Conservation (phyloP, 1,284 basidiomycete species). For the Athelia psychrophila region DNA sequence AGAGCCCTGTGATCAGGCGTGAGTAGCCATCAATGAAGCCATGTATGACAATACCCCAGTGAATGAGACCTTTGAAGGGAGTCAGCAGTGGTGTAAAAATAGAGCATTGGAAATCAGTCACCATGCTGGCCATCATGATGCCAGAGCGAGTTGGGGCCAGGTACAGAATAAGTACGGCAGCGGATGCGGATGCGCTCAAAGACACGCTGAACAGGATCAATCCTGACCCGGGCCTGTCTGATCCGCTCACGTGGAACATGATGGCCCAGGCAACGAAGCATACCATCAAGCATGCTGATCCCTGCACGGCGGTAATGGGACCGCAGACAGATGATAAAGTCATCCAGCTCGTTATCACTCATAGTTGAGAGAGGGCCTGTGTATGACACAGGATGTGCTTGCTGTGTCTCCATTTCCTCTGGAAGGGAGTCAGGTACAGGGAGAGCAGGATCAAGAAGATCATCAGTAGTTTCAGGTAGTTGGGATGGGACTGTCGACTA, state of each 20-base stretch:
- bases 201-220: slow-evolving; percentile 6
- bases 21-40: slow-evolving; percentile 35
- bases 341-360: slow-evolving; percentile 20
- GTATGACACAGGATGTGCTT: slow-evolving; percentile 13
- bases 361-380: slow-evolving; percentile 16
- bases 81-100: not conserved
- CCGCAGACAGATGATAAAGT: slow-evolving; percentile 5
- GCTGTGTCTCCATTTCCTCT: slow-evolving; percentile 8
- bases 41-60: slow-evolving; percentile 35
- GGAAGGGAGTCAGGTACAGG: slow-evolving; percentile 22
- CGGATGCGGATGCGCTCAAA: slow-evolving; percentile 8
- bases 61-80: slow-evolving; percentile 13
- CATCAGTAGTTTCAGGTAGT: slow-evolving; percentile 7
- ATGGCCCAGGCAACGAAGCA: slow-evolving; percentile 16
- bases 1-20: slow-evolving; percentile 26
- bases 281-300: slow-evolving; percentile 21
- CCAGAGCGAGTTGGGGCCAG: slow-evolving; percentile 29
- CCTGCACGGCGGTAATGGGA: slow-evolving; percentile 14
- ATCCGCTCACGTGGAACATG: slow-evolving; percentile 14
- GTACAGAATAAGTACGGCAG: slow-evolving; percentile 20
- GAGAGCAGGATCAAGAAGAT: slow-evolving; percentile 1
- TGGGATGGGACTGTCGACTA: too few relatives aligned
- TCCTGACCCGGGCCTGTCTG: slow-evolving; percentile 9
- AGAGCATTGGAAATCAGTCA: slow-evolving; percentile 5
- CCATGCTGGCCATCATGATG: slow-evolving; percentile 33